phyloP scores from a whole-genome alignment of 768 basidiomycete species.

The Lentinula lateritia region DNA sequence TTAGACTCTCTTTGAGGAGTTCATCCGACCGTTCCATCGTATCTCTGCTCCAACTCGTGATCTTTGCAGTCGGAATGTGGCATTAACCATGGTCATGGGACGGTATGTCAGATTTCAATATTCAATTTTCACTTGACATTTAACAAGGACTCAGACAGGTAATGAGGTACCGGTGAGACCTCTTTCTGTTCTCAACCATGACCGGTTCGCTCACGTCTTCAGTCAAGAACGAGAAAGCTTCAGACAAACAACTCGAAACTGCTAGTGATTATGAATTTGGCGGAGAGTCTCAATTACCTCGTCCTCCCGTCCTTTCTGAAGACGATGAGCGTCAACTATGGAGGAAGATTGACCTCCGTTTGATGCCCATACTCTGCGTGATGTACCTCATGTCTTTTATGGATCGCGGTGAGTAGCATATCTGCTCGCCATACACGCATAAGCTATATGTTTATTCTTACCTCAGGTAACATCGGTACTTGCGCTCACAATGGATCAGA shows the following conservation, averaged over 20 bases:
- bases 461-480: constrained; percentile 51
- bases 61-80: too few species aligned
- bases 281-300: constrained; percentile 2
- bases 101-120: too few species aligned
- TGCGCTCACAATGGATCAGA: constrained; percentile 5
- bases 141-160: too few species aligned
- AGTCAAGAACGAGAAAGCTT: background rate
- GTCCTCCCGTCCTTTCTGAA: constrained; percentile 35
- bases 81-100: too few species aligned
- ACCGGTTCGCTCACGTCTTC: background rate
- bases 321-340: constrained; percentile 50
- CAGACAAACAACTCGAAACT: background rate
- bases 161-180: background rate
- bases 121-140: too few species aligned
- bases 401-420: constrained; percentile 43
- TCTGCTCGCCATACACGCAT: background rate
- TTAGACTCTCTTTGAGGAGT: too few species aligned
- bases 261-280: background rate
- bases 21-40: too few species aligned
- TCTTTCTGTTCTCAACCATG: constrained; percentile 1
- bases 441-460: background rate
- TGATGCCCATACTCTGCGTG: constrained; percentile 53
- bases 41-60: too few species aligned
- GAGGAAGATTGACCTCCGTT: constrained; percentile 50
- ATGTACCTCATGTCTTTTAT: constrained; percentile 63